Evolutionary conservation across 2,329 filamentous ascomycete species (phyloP), one percentile per base, ranked within the genome.

Genomic region (Microdochium paspali): DNA sequence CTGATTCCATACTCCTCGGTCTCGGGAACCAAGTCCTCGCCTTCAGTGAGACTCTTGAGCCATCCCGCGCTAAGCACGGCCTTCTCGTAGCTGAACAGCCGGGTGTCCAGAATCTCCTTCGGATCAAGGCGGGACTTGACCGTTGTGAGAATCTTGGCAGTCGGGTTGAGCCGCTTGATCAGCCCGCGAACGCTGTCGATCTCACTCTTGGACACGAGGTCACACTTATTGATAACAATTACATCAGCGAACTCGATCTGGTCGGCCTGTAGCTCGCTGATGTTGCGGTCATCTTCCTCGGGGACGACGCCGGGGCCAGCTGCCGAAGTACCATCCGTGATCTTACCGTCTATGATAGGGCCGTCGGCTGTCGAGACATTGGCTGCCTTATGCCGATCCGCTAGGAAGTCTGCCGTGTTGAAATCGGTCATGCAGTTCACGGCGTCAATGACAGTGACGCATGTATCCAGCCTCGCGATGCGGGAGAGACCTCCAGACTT

Each of bases 161-260:
- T 70, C 1, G 79, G 84, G 51, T 88, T 88, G 15, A 89, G 71
- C 45, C 77, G 73, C 49, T 71, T 72, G 47, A 86, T 65, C 10
- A 85, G 64, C 0, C 71, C 67, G 2, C 69, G 59, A 47, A 85
- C 71, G 3, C 74, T 66, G 68, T 72, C 46, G 10, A 57, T 42
- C 35, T 60, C 56, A 1, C 55, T 52, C 26, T 53, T 49, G 6
- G 54, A 20, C 58, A 85, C 79, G 50, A 80, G 76, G 50, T 87
- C 82, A 5, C 77, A 68, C 61, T 88, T 88, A 65, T 88, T 88
- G 20, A 87, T 65, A 3, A 87, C 72, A 13, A 88, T 73, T 6
- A 87, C 82, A 53, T 88, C 83, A 0, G 84, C 83, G 54, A 89
- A 89, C 62, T 89, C 85, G 50, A 88, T 85, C 56, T 88, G 84